phyloP scores from a whole-genome alignment of 2,329 filamentous ascomycete genomes.

The Colletotrichum acutatum region DNA sequence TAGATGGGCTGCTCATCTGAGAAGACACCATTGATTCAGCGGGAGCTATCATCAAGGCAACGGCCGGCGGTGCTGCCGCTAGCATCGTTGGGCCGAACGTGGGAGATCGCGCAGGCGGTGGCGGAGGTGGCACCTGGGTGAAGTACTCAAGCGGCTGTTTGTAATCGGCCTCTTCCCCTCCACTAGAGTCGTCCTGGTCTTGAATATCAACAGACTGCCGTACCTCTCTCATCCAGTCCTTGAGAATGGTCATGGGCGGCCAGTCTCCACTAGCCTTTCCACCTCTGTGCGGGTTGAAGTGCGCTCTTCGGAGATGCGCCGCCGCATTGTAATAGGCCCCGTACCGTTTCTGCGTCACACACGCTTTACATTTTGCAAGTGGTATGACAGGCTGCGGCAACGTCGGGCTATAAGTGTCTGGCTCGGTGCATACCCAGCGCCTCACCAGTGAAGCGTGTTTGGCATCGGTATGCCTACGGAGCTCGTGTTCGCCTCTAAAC shows the following conservation, averaged over 20 bases:
- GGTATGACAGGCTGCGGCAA: conserved; percentile 62
- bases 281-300: conserved; percentile 66
- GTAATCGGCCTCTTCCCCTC: conserved; percentile 56
- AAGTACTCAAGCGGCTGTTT: conserved; percentile 31
- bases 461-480: conserved; percentile 73
- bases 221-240: conserved; percentile 71
- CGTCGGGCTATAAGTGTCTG: conserved; percentile 48
- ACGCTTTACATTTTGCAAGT: conserved; percentile 66
- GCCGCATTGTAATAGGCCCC: conserved; percentile 70
- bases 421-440: conserved; percentile 67
- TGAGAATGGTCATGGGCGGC: conserved; percentile 67
- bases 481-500: conserved; percentile 91
- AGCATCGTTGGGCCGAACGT: conserved; percentile 19
- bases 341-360: conserved; percentile 66
- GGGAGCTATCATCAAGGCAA: conserved; percentile 15
- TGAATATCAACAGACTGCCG: conserved; percentile 59
- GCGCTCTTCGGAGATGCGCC: conserved; percentile 66
- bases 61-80: conserved; percentile 13
- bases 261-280: conserved; percentile 69
- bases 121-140: conserved; percentile 22
- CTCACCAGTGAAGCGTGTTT: conserved; percentile 67
- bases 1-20: conserved; percentile 42
- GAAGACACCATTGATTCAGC: conserved; percentile 16
- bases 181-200: conserved; percentile 60
- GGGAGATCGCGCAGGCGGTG: conserved; percentile 22